Evolutionary conservation across 2,329 filamentous ascomycete species (phyloP), one percentile per base, ranked within the genome.

Genomic region (Cladosporium phlei): DNA sequence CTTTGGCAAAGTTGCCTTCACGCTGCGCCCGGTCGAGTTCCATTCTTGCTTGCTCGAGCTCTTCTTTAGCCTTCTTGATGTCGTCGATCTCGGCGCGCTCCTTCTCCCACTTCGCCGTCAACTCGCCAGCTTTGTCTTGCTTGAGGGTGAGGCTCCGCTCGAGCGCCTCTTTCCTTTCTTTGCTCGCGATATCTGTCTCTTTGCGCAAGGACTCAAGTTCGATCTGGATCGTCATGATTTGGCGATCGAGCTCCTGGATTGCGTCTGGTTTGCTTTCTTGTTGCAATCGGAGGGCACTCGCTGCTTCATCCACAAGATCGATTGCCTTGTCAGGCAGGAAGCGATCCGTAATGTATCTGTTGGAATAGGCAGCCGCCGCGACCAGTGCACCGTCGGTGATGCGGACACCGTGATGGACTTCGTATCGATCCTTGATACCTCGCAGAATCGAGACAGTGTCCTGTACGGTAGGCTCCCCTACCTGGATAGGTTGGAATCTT

Each of bases 291-390:
- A 97, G 72, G 17, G 89, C 88, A 50, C 87, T 94, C 1, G 91
- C 90, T 8, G 93, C 93, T 69, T 97, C 93, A 55, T 97, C 93
- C 66, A 98, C 93, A 12, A 97, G 69, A 64, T 97, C 93, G 53
- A 98, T 97, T 2, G 93, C 93, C 66, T 97, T 97, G 68, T 98
- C 93, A 0, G 93, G 93, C 1, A 97, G 73, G 67, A 95, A 97
- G 2, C 93, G 84, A 62, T 97, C 91, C 11, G 90, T 96, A 56
- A 98, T 93, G 66, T 97, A 98, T 42, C 93, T 85, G 61, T 97
- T 97, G 52, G 87, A 93, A 62, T 94, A 86, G 0, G 88, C 86
- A 2, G 91, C 90, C 2, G 93, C 91, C 2, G 93, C 89, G 11
- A 98, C 91, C 9, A 97, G 72, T 5, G 93, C 89, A 2, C 86